Base-by-base conservation (phyloP, 1,284 basidiomycete species). In the Cutaneotrichosporon arboriforme region DNA sequence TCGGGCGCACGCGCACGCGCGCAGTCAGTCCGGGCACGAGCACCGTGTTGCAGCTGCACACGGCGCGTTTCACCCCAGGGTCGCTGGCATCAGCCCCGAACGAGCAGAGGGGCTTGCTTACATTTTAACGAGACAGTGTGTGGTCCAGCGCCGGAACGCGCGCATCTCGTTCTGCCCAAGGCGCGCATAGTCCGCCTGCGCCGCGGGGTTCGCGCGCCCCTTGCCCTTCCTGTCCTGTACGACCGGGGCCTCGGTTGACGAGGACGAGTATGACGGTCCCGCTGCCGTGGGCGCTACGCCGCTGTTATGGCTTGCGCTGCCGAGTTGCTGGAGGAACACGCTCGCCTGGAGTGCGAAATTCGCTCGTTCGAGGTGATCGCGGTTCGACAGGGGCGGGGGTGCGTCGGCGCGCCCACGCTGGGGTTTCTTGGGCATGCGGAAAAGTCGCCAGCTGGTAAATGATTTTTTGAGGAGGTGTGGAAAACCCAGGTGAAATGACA, bases 101-200 rank as follows among this genome's bases (percentile, higher is more conserved):
- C 41, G 13, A 2, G 12, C 4, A 31, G 38, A n/a, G 14, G 15
- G 22, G 15, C 23, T 4, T 10, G 57, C 70, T 52, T 37, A 72
- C 71, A 69, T 50, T 42, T 71, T 71, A 38, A 73, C 52, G 51
- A 69, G 68, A 50, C 65, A 71, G 54, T 73, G 72, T 4, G 63
- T 65, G 1, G 59, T 62, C 66, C 72, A 69, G 42, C 51, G 57
- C 47, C 58, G 64, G 43, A 61, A 59, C 0, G 61, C 52, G 20
- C 53, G 61, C 57, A 70, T 64, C n/a, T 52, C 54, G 13, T 54
- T 47, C 44, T 62, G 62, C 12, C 66, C 67, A 1, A 70, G 52
- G 12, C 60, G 38, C 57, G 64, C 21, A 31, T 36, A 40, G 49
- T 51, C 49, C 13, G 49, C 40, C 20, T 17, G 26, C 26, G 26